Percentiles rank a stretch among this genome's conserved stretches.
Conservation (phyloP, 805 yeast genomes). For the Brettanomyces bruxellensis region DNA sequence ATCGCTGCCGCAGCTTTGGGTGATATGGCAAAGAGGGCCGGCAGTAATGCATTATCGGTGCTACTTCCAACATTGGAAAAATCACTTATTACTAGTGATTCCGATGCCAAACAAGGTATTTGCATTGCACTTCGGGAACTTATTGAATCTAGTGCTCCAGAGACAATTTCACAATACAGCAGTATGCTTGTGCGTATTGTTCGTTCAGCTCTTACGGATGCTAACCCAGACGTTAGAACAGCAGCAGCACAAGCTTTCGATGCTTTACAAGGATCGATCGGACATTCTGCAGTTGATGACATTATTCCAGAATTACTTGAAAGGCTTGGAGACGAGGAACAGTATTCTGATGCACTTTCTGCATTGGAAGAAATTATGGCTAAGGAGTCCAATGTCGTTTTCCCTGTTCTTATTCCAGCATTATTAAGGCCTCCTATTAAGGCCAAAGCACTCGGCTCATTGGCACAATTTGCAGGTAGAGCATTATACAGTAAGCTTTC, state of each 20-base stretch:
- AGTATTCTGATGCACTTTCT: constrained; percentile 66
- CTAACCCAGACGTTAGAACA: constrained; percentile 65
- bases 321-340: constrained; percentile 41
- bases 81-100: constrained; percentile 48
- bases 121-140: constrained; percentile 89
- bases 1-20: constrained; percentile 93
- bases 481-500: constrained; percentile 69
- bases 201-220: constrained; percentile 70
- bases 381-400: constrained; percentile 78
- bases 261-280: constrained; percentile 71
- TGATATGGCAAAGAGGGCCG: constrained; percentile 90
- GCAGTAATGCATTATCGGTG: constrained; percentile 75
- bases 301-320: constrained; percentile 75
- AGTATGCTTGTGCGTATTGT: constrained; percentile 63
- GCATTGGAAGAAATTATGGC: constrained; percentile 92
- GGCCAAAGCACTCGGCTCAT: constrained; percentile 78
- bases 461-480: constrained; percentile 84
- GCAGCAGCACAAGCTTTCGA: constrained; percentile 92
- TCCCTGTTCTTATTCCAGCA: constrained; percentile 88
- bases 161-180: constrained; percentile 56
- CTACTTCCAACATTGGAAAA: constrained; percentile 77
- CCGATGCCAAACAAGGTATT: constrained; percentile 92
- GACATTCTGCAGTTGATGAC: constrained; percentile 80
- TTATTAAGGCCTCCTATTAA: constrained; percentile 76
- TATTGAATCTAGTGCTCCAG: constrained; percentile 60